Conservation (phyloP, 805 yeast genomes). For the Candida chauliodis region DNA sequence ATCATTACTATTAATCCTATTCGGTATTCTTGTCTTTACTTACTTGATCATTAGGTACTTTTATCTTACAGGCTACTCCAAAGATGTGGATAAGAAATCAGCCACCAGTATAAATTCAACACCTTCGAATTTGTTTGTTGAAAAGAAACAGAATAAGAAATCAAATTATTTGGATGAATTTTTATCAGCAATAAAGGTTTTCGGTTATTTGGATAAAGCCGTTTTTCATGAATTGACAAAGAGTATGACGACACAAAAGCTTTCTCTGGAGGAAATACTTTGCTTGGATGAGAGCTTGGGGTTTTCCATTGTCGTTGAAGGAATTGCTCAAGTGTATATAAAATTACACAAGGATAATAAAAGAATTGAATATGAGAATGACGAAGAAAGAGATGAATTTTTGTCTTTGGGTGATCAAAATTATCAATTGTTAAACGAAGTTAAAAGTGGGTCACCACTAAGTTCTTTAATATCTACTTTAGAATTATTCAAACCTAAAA, state of each 20-base stretch:
- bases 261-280: constrained; percentile 73
- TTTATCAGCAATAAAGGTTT: constrained; percentile 83
- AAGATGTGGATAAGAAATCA: constrained; percentile 29
- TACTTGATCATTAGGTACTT: constrained; percentile 53
- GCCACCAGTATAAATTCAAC: background rate
- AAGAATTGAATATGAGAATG: constrained; percentile 17
- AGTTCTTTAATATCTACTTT: constrained; percentile 80
- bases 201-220: constrained; percentile 86
- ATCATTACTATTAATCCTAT: constrained; percentile 29
- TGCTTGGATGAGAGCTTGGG: constrained; percentile 74
- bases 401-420: constrained; percentile 52
- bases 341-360: constrained; percentile 32
- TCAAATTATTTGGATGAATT: constrained; percentile 82
- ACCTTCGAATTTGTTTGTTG: constrained; percentile 16
- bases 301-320: constrained; percentile 90
- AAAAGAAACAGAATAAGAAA: constrained; percentile 25
- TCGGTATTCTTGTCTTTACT: constrained; percentile 19
- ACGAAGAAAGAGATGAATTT: constrained; percentile 36
- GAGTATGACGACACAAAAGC: constrained; percentile 83
- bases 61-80: constrained; percentile 60
- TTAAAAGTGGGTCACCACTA: constrained; percentile 78
- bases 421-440: constrained; percentile 74
- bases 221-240: constrained; percentile 92
- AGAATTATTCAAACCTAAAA: constrained; percentile 52
- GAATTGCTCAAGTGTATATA: constrained; percentile 75